phyloP scores from a whole-genome alignment of 139 green algal species.

The Ettlia oleoabundans region DNA sequence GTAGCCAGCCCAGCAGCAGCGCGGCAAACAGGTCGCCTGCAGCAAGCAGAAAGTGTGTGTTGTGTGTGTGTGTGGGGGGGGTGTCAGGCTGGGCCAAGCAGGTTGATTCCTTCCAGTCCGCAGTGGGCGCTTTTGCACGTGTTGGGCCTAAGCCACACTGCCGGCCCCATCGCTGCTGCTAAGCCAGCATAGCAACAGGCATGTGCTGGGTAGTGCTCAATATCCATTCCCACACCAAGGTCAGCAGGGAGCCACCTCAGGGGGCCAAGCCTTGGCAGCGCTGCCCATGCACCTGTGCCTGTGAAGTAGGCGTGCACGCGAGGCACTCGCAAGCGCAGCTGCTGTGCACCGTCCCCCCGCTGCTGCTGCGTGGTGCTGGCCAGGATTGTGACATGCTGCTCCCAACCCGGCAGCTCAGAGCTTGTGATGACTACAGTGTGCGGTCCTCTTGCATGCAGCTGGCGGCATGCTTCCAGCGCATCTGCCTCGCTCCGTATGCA shows the following conservation, averaged over 20 bases:
- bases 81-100: too few species aligned
- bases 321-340: conserved; percentile 58
- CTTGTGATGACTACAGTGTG: conserved; percentile 80
- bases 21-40: conserved; percentile 76
- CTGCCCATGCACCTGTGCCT: conserved; percentile 83
- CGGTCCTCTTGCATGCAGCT: conserved; percentile 69
- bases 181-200: too few species aligned
- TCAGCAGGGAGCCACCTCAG: too few species aligned
- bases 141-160: too few species aligned
- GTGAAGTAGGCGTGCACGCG: conserved; percentile 81
- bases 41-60: not conserved
- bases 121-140: too few species aligned
- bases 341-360: conserved; percentile 26
- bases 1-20: conserved; percentile 74
- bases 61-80: not conserved
- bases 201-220: too few species aligned
- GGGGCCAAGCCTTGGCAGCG: too few species aligned
- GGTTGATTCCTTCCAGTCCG: too few species aligned
- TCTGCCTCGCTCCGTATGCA: conserved; percentile 59
- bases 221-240: too few species aligned
- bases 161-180: too few species aligned
- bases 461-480: conserved; percentile 65
- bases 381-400: conserved; percentile 65
- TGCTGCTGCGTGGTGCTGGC: conserved; percentile 69
- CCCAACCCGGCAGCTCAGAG: conserved; percentile 23